Base-by-base conservation (phyloP, 2,329 filamentous ascomycete species). In the Fusarium euwallaceae region DNA sequence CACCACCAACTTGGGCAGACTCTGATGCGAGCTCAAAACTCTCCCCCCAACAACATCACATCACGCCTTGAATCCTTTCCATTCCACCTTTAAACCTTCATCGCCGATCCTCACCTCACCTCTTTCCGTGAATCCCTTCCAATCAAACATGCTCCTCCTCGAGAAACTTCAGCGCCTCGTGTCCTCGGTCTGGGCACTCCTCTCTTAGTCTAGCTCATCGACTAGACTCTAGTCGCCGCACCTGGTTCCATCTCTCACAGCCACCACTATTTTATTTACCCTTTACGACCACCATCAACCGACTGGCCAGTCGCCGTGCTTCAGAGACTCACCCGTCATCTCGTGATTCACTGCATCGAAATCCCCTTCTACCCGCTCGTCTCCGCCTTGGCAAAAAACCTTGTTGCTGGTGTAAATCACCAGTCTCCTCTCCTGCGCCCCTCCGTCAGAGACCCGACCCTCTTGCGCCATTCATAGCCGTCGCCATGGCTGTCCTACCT, bases 381-480 rank as follows among this genome's bases (percentile, higher is more conserved):
- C 17, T 41, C 64, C 29, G 16, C 36, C 32, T 34, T 53, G 27
- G 27, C 59, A 36, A 61, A 67, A 76, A 76, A 73, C 70, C 70
- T 68, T 75, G 73, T 59, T 71, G 53, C 59, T 64, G 61, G 48
- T 70, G 62, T 27, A 74, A 75, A 71, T 66, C 67, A 41, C 45
- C 72, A 70, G 70, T 70, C 61, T 64, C 62, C 48, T 56, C 41
- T 43, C 41, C 41, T 43, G 61, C 61, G 60, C 39, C 64, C 51
- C 72, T 64, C 62, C 48, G 32, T 64, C 39, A 67, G 34, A 39
- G 32, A 59, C 56, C 58, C 64, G 32, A 59, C 56, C 58, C 64
- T 53, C 58, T 55, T 71, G 66, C 70, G 66, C 73, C 64, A 74
- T 76, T 69, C 67, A 76, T 76, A 74, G 64, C 68, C 59, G 70